phyloP scores from a whole-genome alignment of 139 green algal species.

The Choricystis sp. region DNA sequence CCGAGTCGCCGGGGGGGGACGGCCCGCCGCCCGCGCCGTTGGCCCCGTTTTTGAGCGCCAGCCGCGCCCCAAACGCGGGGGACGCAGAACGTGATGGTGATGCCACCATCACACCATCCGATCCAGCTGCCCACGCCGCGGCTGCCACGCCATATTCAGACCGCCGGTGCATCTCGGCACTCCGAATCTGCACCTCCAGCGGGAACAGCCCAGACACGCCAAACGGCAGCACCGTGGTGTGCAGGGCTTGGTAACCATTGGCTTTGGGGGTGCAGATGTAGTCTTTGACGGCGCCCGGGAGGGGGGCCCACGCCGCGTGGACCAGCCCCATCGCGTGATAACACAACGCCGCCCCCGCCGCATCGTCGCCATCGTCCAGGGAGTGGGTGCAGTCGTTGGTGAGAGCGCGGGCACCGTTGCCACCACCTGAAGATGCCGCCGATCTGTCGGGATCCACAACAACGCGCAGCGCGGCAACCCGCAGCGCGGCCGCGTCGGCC shows the following conservation, averaged over 20 bases:
- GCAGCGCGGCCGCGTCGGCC: not conserved
- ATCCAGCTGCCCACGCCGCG: not conserved
- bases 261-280: slow-evolving; percentile 78
- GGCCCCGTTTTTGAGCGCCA: not conserved
- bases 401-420: too few relatives aligned
- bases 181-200: slow-evolving; percentile 61
- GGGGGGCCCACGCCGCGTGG: slow-evolving; percentile 62
- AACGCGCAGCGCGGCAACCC: not conserved
- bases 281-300: slow-evolving; percentile 63
- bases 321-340: slow-evolving; percentile 43
- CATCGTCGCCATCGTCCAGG: not conserved
- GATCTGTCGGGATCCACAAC: not conserved
- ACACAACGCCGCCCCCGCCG: slow-evolving; percentile 10
- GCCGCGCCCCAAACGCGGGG: not conserved
- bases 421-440: too few relatives aligned
- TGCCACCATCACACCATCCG: too few relatives aligned
- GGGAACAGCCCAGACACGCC: slow-evolving; percentile 20
- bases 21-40: not conserved
- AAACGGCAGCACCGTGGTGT: slow-evolving; percentile 42
- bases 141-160: slow-evolving; percentile 51
- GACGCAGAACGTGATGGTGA: too few relatives aligned
- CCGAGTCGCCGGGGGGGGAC: not conserved
- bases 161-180: slow-evolving; percentile 47
- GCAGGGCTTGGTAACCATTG: slow-evolving; percentile 65
- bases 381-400: too few relatives aligned